phyloP scores from a whole-genome alignment of 257 asterid species.

The Solanum raphanifolium region DNA sequence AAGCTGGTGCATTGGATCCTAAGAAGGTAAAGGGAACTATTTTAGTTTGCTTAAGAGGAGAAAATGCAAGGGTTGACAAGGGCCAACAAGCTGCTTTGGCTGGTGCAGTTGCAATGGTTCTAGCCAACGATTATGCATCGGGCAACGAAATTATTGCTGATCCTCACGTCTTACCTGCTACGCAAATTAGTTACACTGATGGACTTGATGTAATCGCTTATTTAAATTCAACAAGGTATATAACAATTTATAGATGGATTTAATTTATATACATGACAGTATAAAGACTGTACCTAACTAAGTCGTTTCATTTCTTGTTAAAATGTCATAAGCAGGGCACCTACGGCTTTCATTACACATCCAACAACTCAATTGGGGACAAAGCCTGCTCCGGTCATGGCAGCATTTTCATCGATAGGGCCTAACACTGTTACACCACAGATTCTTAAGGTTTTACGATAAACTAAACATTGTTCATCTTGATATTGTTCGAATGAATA shows the following conservation, averaged over 20 bases:
- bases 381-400: conserved; percentile 87
- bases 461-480: background rate
- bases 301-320: background rate
- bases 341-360: conserved; percentile 5
- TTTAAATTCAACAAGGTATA: conserved; percentile 45
- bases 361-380: conserved; percentile 45
- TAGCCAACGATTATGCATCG: conserved; percentile 58
- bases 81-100: conserved; percentile 69
- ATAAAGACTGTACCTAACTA: background rate
- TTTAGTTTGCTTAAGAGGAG: conserved; percentile 81
- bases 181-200: conserved; percentile 68
- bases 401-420: conserved; percentile 78
- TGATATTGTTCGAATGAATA: background rate
- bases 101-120: conserved; percentile 89
- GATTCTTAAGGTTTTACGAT: conserved; percentile 51
- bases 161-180: conserved; percentile 84
- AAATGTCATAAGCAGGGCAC: background rate
- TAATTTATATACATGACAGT: background rate
- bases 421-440: conserved; percentile 65
- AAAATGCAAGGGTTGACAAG: conserved; percentile 71
- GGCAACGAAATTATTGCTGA: conserved; percentile 83
- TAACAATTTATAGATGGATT: background rate
- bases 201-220: conserved; percentile 56
- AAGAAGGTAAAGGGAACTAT: conserved; percentile 70
- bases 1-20: conserved; percentile 64